These are phyloP conservation scores for Xerocomus spinulosus DNA, from an alignment of 768 basidiomycete species.

Conservation along the genomic window DNA sequence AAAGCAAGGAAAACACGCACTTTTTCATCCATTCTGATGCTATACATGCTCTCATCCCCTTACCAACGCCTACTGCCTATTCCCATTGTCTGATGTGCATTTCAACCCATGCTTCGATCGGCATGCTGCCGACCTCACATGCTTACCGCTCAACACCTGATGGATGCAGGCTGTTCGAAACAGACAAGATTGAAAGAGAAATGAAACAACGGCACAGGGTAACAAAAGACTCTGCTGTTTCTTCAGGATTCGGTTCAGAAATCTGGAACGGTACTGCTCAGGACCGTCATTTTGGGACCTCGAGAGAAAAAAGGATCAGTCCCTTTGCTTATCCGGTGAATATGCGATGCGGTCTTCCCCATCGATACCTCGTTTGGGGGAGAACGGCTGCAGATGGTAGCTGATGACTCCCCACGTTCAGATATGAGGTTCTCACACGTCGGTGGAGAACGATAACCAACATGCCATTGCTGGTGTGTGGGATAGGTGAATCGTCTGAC, in stretches of 20 bases:
- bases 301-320: background rate
- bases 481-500: constrained; percentile 17
- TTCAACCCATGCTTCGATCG: constrained; percentile 6
- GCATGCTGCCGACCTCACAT: background rate
- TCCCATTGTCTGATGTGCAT: background rate
- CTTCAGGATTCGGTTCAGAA: background rate
- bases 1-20: background rate
- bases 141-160: constrained; percentile 1
- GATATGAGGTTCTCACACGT: background rate
- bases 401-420: constrained; percentile 8
- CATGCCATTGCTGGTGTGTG: constrained; percentile 8
- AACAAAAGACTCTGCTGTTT: background rate
- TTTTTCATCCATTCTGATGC: background rate
- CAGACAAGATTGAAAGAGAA: background rate
- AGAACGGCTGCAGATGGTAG: background rate
- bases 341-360: background rate
- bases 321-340: background rate
- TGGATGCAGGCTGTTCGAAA: background rate
- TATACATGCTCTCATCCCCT: background rate
- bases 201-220: background rate
- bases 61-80: background rate
- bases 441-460: constrained; percentile 3
- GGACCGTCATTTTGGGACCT: background rate
- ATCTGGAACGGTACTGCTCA: background rate
- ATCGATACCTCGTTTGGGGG: background rate